Conservation (phyloP, 768 basidiomycete genomes). For the Rubroboletus satanas region DNA sequence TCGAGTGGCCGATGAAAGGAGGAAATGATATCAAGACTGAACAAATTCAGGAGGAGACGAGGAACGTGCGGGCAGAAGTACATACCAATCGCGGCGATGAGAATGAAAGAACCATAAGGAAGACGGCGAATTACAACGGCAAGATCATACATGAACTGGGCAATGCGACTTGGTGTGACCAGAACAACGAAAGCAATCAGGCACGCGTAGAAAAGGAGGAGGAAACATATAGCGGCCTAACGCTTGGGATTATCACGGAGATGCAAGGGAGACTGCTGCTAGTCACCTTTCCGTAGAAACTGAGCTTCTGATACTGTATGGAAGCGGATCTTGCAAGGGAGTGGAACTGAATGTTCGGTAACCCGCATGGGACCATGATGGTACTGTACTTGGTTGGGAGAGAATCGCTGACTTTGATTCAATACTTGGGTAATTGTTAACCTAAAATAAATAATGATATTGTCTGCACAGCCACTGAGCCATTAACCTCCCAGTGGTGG, state of each 20-base stretch:
- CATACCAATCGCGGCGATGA: slow-evolving; percentile 52
- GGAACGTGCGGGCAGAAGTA: slow-evolving; percentile 53
- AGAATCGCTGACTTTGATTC: slow-evolving; percentile 8
- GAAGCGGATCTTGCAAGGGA: slow-evolving; percentile 23
- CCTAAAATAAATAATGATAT: slow-evolving; percentile 11
- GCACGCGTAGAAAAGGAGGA: slow-evolving; percentile 53
- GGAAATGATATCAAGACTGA: slow-evolving; percentile 31
- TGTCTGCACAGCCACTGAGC: slow-evolving; percentile 6
- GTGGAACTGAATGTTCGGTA: slow-evolving; percentile 25
- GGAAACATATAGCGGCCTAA: slow-evolving; percentile 53
- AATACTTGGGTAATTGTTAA: neutral
- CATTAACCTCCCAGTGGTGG: neutral
- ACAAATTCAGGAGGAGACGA: slow-evolving; percentile 29
- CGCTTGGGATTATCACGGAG: slow-evolving; percentile 8
- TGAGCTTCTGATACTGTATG: slow-evolving; percentile 47
- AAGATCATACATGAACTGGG: slow-evolving; percentile 67
- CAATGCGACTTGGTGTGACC: slow-evolving; percentile 61
- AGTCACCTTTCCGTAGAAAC: slow-evolving; percentile 52
- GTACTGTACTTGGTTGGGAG: neutral
- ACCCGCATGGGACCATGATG: slow-evolving; percentile 1
- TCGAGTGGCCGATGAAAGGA: slow-evolving; percentile 31
- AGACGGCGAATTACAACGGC: slow-evolving; percentile 57
- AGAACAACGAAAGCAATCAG: slow-evolving; percentile 43
- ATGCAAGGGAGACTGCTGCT: neutral
- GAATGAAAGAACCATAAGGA: slow-evolving; percentile 58